These are phyloP conservation scores for Knoxia roxburghii DNA, from an alignment of 257 asterid genomes.

Conservation along the genomic window DNA sequence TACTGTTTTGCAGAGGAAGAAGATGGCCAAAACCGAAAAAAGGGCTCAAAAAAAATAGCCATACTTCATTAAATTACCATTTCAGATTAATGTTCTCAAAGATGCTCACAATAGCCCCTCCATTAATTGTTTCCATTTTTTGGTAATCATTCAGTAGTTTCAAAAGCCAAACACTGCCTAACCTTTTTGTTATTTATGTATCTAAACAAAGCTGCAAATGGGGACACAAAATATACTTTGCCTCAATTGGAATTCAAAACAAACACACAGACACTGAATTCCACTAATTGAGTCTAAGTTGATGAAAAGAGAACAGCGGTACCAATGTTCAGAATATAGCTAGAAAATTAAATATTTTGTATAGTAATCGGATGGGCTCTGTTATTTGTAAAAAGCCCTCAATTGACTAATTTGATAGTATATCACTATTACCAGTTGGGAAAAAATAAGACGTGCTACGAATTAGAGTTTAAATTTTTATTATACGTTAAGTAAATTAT, in stretches of 20 bases:
- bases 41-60: not conserved
- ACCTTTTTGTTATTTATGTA: not conserved
- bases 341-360: too few species aligned
- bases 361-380: too few species aligned
- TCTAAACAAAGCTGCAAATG: not conserved
- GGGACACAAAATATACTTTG: not conserved
- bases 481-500: too few species aligned
- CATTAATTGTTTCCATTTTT: constrained; percentile 4
- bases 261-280: not conserved
- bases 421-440: too few species aligned
- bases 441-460: too few species aligned
- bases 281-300: not conserved
- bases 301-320: too few species aligned
- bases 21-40: not conserved
- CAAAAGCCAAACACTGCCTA: not conserved
- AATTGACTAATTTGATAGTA: too few species aligned
- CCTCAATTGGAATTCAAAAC: not conserved
- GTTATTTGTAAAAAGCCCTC: too few species aligned
- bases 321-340: too few species aligned
- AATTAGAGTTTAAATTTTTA: too few species aligned
- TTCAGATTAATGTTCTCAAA: constrained; percentile 10
- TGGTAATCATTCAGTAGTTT: not conserved
- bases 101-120: constrained; percentile 7
- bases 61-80: constrained; percentile 18
- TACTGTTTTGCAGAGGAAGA: constrained; percentile 11